phyloP scores from a whole-genome alignment of 768 basidiomycete genomes.

The Termitomyces sp. region DNA sequence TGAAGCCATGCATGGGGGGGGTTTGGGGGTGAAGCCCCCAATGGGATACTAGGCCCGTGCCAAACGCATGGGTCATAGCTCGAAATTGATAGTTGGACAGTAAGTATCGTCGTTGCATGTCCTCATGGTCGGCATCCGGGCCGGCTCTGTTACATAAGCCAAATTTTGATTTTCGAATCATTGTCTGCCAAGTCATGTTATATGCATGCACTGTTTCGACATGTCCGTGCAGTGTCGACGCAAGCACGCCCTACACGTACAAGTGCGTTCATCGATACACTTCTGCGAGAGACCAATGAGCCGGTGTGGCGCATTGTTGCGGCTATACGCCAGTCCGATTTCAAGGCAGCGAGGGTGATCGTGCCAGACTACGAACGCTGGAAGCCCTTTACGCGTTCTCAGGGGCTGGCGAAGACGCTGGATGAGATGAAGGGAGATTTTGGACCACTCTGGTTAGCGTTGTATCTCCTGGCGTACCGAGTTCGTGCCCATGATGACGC shows the following conservation, averaged over 20 bases:
- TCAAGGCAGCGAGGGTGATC: slow-evolving; percentile 24
- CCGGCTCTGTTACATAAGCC: slow-evolving; percentile 1
- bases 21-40: no score
- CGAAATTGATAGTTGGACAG: no score
- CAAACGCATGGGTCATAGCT: no score
- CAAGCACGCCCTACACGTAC: slow-evolving; percentile 18
- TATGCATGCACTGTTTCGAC: slow-evolving; percentile 4
- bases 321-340: slow-evolving; percentile 22
- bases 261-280: slow-evolving; percentile 25
- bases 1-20: no score
- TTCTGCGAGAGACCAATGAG: slow-evolving; percentile 27
- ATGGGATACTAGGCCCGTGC: no score
- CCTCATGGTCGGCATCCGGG: not conserved
- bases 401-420: not conserved
- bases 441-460: slow-evolving; percentile 49
- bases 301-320: slow-evolving; percentile 38
- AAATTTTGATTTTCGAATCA: not conserved
- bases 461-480: slow-evolving; percentile 43
- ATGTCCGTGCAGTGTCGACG: slow-evolving; percentile 13
- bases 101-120: no score
- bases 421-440: not conserved
- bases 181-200: not conserved
- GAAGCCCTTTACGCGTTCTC: slow-evolving; percentile 24
- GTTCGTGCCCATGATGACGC: slow-evolving; percentile 42
- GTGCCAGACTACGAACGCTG: slow-evolving; percentile 34